These are phyloP conservation scores for Cynanchum wilfordii DNA, from an alignment of 257 asterid species.

Conservation along the genomic window DNA sequence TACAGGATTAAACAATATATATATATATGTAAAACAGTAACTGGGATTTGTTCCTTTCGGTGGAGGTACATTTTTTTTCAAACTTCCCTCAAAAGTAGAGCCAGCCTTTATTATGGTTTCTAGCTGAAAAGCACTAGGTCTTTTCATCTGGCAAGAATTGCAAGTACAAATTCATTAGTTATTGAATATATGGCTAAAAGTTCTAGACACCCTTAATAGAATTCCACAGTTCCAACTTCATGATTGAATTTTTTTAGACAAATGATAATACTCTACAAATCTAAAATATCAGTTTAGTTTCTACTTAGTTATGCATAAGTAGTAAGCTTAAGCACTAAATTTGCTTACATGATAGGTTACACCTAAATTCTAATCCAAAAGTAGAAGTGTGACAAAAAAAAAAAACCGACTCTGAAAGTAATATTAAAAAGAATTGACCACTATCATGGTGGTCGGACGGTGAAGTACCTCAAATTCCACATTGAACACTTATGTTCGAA, in stretches of 20 bases:
- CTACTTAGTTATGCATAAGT: not conserved
- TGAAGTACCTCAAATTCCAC: too few relatives aligned
- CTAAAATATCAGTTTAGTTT: not conserved
- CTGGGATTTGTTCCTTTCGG: conserved; percentile 20
- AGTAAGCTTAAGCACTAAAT: not conserved
- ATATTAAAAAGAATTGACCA: not conserved
- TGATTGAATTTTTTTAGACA: not conserved
- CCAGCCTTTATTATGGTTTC: conserved; percentile 31
- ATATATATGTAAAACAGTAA: not conserved
- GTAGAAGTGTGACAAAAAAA: not conserved
- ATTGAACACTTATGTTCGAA: too few relatives aligned
- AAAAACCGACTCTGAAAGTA: not conserved
- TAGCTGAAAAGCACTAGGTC: conserved; percentile 28
- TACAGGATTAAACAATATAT: not conserved
- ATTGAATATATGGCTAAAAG: not conserved
- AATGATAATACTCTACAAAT: not conserved
- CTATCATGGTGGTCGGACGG: too few relatives aligned
- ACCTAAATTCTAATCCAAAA: not conserved
- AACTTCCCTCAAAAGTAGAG: conserved; percentile 51
- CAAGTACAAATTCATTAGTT: not conserved
- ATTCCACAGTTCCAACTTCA: not conserved
- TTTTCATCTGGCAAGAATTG: conserved; percentile 1
- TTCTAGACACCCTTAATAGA: not conserved
- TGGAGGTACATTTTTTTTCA: conserved; percentile 23
- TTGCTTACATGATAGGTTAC: not conserved